These are phyloP conservation scores for Taiwanofungus camphoratus DNA, from an alignment of 1,284 basidiomycete genomes.

Conservation along the genomic window DNA sequence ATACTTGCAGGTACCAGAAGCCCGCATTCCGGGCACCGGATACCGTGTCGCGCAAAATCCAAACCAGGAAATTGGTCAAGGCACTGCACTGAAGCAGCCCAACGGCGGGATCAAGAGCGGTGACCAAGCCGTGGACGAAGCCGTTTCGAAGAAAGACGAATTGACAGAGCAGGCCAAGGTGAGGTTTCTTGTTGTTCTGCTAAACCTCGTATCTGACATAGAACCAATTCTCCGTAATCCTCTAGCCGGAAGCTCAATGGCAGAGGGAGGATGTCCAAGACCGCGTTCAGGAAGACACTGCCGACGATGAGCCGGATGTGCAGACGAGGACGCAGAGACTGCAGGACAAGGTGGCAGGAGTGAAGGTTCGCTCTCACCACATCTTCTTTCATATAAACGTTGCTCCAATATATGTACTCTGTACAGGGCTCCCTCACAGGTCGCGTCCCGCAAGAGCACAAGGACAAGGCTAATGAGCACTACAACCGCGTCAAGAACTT, in stretches of 20 bases:
- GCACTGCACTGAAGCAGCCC: slow-evolving; percentile 18
- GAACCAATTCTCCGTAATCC: too few species aligned
- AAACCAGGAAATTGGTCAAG: slow-evolving; percentile 18
- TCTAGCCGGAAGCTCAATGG: slow-evolving; percentile 20
- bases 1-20: slow-evolving; percentile 35
- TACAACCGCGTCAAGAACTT: slow-evolving; percentile 57
- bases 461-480: slow-evolving; percentile 47
- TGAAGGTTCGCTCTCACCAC: slow-evolving; percentile 23
- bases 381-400: background rate
- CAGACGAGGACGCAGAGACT: slow-evolving; percentile 47
- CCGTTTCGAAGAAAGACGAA: slow-evolving; percentile 16
- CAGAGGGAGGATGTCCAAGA: slow-evolving; percentile 22
- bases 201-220: background rate
- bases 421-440: slow-evolving; percentile 41
- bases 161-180: slow-evolving; percentile 20
- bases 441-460: slow-evolving; percentile 56
- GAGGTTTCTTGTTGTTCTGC: slow-evolving; percentile 1
- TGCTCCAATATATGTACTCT: background rate
- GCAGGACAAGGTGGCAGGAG: slow-evolving; percentile 40
- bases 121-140: slow-evolving; percentile 24
- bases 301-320: slow-evolving; percentile 34
- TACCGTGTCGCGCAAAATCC: slow-evolving; percentile 44
- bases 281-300: slow-evolving; percentile 16
- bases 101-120: slow-evolving; percentile 33
- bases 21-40: slow-evolving; percentile 39